Evolutionary conservation across 768 basidiomycete species (phyloP), one percentile per base, ranked within the genome.

Genomic region (Coprinellus micaceus): DNA sequence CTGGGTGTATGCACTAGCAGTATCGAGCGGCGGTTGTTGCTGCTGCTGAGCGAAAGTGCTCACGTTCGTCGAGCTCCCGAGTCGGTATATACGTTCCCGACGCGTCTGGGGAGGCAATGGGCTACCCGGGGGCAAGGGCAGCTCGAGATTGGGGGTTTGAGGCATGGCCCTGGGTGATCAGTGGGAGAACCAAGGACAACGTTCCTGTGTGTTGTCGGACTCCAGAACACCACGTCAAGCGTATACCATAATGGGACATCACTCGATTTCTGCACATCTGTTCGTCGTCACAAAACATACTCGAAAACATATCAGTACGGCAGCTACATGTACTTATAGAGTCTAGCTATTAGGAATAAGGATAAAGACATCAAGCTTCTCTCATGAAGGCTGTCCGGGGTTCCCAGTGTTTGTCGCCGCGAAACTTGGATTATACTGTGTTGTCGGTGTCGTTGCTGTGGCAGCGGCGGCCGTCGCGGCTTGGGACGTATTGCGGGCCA

Each of bases 31-130:
- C n/a, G 7, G 40, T 43, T 43, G 15, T 19, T 33, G 33, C 40
- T 43, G 44, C 26, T 45, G 22, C 6, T 26, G 37, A 26, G 21
- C 17, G 33, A 19, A 37, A 15, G 61, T 50, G 5, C 58, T 56
- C 10, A 69, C 58, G 10, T 66, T 65, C 3, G 62, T 62, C 30
- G 45, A 65, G 58, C 70, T 74, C 13, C 84, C 83, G 30, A 88
- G 82, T 33, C 74, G 75, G 4, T 85, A 74, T 13, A 88, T 72
- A 37, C 86, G 78, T 58, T 83, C 73, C 24, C 86, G 77, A 52
- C 86, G 78, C 82, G 81, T 84, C 24, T 77, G 74, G 2, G 82
- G 84, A 17, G 79, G 71, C 2, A 84, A 80, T 0, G 87, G 84
- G 0, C 76, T 41, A 24, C 44, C 46, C 4, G 28, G 49, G 21